phyloP scores from a whole-genome alignment of 2,329 filamentous ascomycete genomes.

The Phialophora expanda region DNA sequence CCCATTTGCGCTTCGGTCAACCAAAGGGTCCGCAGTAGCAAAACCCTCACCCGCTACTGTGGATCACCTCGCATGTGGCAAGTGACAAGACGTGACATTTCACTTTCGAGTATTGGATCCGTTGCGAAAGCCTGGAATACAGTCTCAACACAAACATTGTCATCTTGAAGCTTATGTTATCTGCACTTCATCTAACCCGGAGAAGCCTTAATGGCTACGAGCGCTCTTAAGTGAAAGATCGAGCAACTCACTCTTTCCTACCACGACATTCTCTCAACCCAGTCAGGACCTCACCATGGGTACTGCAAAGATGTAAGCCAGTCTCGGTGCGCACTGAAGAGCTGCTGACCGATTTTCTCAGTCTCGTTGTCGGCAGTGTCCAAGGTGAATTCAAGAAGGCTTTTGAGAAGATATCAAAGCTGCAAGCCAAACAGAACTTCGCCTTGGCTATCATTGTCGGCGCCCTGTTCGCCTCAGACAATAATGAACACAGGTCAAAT shows the following conservation, averaged over 20 bases:
- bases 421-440: constrained; percentile 89
- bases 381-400: constrained; percentile 77
- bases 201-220: background rate
- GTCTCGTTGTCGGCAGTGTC: constrained; percentile 77
- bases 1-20: background rate
- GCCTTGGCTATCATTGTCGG: constrained; percentile 82
- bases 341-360: constrained; percentile 41
- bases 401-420: constrained; percentile 77
- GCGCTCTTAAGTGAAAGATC: background rate
- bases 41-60: background rate
- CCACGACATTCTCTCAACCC: background rate
- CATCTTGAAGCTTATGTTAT: background rate
- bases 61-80: background rate
- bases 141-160: background rate
- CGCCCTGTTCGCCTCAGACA: constrained; percentile 71
- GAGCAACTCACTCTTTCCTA: background rate
- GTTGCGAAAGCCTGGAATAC: background rate
- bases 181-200: background rate
- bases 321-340: background rate
- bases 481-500: constrained; percentile 53
- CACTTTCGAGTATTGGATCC: background rate
- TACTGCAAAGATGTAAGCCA: constrained; percentile 31
- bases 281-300: constrained; percentile 13
- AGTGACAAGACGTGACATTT: background rate
- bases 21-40: background rate